phyloP scores from a whole-genome alignment of 768 basidiomycete species.

The Lyophyllum shimeji region DNA sequence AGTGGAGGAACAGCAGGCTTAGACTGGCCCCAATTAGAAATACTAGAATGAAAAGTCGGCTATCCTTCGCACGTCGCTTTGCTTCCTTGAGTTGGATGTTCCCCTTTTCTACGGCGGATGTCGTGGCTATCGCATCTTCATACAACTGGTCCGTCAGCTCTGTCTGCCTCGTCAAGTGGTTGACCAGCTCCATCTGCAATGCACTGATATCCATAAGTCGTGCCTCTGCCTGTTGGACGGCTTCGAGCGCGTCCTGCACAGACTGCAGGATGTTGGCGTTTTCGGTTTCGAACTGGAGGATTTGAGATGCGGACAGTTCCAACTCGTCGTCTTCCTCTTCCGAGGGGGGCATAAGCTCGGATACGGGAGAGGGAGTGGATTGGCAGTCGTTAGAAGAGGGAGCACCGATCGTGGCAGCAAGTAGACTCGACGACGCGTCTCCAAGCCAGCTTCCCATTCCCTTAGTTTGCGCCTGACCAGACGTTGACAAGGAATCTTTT shows the following conservation, averaged over 20 bases:
- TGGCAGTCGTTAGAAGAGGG: constrained; percentile 30
- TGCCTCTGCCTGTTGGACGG: constrained; percentile 90
- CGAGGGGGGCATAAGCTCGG: constrained; percentile 30
- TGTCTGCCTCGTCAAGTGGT: constrained; percentile 85
- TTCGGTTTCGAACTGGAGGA: constrained; percentile 91
- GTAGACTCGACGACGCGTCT: constrained; percentile 53
- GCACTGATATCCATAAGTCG: constrained; percentile 90
- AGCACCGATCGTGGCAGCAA: constrained; percentile 62
- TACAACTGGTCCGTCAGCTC: constrained; percentile 93
- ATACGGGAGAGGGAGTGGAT: constrained; percentile 22
- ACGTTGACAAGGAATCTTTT: constrained; percentile 23
- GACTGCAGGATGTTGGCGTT: constrained; percentile 83
- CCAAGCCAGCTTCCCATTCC: constrained; percentile 59
- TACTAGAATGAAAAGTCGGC: constrained; percentile 84
- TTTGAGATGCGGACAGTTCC: constrained; percentile 83
- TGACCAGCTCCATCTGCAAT: constrained; percentile 88
- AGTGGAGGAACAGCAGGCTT: constrained; percentile 90
- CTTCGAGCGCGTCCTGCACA: constrained; percentile 83
- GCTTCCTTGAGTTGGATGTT: constrained; percentile 91
- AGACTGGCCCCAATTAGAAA: constrained; percentile 92
- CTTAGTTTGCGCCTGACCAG: constrained; percentile 18
- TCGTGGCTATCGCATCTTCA: constrained; percentile 90
- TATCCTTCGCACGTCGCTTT: constrained; percentile 80
- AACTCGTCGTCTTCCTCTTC: constrained; percentile 78
- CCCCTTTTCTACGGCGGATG: constrained; percentile 83